These are phyloP conservation scores for Pleurozium schreberi DNA, from an alignment of 225 moss, liverwort and hornwort genomes.

Conservation along the genomic window DNA sequence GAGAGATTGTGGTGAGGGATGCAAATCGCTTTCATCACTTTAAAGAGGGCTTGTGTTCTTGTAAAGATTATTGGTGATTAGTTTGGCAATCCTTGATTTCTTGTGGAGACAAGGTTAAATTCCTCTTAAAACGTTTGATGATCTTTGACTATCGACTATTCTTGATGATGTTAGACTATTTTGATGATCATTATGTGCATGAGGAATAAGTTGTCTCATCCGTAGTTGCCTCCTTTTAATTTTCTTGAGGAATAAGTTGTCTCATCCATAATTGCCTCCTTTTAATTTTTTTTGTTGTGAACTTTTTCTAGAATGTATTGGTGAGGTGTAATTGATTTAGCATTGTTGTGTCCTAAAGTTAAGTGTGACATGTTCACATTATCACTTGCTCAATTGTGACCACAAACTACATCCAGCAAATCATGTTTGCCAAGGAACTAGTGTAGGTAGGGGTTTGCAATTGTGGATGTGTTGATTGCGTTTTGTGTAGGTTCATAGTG, in stretches of 20 bases:
- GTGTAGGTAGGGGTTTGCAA: neutral
- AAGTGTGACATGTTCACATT: neutral
- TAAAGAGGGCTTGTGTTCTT: neutral
- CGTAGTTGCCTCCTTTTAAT: no score
- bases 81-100: neutral
- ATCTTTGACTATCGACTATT: neutral
- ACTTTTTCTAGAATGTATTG: neutral
- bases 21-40: neutral
- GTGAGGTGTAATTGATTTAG: neutral
- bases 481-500: accelerated
- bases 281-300: neutral
- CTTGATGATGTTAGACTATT: neutral
- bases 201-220: neutral
- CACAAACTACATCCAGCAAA: neutral
- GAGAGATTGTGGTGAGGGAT: neutral
- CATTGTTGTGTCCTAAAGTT: neutral
- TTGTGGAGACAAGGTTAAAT: neutral
- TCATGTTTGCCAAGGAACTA: neutral
- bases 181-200: neutral
- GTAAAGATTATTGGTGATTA: neutral
- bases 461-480: neutral
- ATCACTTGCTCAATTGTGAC: neutral
- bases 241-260: no score
- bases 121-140: neutral
- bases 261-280: neutral